Percentiles rank a stretch among this genome's conserved stretches.
Conservation (phyloP, 106 monocot genomes). For the Dendrobium officinale region DNA sequence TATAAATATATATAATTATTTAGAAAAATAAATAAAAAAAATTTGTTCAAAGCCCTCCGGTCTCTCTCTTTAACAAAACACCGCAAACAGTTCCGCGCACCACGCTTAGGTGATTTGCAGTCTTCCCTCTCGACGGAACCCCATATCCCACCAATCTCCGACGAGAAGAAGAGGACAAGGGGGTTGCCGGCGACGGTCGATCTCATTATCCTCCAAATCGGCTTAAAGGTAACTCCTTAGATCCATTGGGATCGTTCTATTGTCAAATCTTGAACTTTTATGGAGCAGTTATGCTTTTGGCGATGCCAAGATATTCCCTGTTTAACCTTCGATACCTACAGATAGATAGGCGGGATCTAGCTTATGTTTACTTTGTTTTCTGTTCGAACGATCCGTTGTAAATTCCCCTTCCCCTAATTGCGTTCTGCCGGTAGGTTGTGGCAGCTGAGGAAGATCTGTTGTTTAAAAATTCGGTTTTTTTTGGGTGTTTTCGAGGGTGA, state of each 20-base stretch:
- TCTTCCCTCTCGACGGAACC: too few relatives aligned
- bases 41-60: too few relatives aligned
- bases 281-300: neutral
- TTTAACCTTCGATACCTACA: neutral
- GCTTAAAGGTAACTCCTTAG: neutral
- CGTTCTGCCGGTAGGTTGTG: too few relatives aligned
- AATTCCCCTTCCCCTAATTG: too few relatives aligned
- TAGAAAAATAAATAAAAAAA: too few relatives aligned
- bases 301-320: neutral
- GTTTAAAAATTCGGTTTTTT: neutral
- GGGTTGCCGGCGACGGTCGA: neutral
- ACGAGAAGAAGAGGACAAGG: too few relatives aligned
- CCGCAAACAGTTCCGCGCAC: too few relatives aligned
- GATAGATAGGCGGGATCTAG: neutral
- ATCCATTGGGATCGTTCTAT: neutral
- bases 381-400: neutral
- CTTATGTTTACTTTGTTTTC: neutral
- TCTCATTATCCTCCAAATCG: neutral
- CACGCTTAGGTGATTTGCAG: too few relatives aligned
- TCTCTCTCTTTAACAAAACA: too few relatives aligned
- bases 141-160: too few relatives aligned
- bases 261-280: neutral
- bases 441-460: neutral
- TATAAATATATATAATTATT: too few relatives aligned
- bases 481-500: neutral